Evolutionary conservation across 495 filamentous ascomycete species (phyloP).

Genomic region (Lasiosphaeria hispida): DNA sequence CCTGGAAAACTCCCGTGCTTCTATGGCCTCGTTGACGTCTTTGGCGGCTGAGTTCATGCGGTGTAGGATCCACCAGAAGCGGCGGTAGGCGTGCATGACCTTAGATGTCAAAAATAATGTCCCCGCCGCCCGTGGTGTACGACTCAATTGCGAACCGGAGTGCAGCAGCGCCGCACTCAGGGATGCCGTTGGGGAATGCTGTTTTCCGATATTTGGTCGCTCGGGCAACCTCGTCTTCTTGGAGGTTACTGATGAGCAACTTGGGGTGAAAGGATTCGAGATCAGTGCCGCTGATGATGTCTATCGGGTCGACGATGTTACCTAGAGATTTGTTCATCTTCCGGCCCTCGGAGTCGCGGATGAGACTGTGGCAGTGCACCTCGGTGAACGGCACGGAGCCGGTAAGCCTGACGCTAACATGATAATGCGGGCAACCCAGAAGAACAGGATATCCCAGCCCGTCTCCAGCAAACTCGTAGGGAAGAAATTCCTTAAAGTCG

Average conservation of each 20-base stretch:
- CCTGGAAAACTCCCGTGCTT: conserved; percentile 67
- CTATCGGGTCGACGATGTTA: conserved; percentile 79
- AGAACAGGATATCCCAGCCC: conserved; percentile 82
- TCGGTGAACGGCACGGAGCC: conserved; percentile 57
- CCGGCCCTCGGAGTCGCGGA: conserved; percentile 73
- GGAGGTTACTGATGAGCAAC: conserved; percentile 66
- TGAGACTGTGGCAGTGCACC: conserved; percentile 58
- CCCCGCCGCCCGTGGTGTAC: conserved; percentile 85
- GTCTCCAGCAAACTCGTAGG: conserved; percentile 78
- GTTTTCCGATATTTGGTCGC: conserved; percentile 77
- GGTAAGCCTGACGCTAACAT: conserved; percentile 72
- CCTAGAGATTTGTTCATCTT: conserved; percentile 87
- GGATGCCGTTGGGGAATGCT: conserved; percentile 79
- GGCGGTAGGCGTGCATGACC: conserved; percentile 78
- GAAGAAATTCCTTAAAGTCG: conserved; percentile 66
- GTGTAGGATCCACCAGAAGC: conserved; percentile 91
- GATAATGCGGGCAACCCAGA: conserved; percentile 84
- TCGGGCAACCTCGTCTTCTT: conserved; percentile 67
- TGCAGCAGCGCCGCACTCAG: conserved; percentile 83
- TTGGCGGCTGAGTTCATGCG: conserved; percentile 70
- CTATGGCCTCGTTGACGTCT: conserved; percentile 68
- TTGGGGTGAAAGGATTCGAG: conserved; percentile 68
- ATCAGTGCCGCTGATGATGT: conserved; percentile 72
- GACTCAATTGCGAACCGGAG: conserved; percentile 76
- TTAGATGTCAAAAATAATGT: conserved; percentile 83